Percentiles rank a stretch among this genome's conserved stretches.
Evolutionary conservation across 306 rosid genomes (phyloP).

Genomic region (Glycine tomentella): DNA sequence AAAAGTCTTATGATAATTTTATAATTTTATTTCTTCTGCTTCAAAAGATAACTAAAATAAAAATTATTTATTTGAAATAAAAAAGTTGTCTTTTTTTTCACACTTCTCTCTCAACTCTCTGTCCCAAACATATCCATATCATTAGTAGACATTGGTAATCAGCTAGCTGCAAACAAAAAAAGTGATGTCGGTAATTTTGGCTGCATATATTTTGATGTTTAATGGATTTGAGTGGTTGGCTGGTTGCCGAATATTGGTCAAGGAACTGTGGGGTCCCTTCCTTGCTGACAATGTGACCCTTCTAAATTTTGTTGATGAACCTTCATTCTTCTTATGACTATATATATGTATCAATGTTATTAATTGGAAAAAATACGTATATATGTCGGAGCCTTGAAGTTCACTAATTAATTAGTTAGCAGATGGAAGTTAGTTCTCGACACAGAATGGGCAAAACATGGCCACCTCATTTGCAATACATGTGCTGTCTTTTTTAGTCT

Average conservation of each 20-base stretch:
- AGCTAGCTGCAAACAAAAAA: too few relatives aligned
- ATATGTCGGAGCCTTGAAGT: neutral
- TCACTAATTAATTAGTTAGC: neutral
- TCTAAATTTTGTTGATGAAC: neutral
- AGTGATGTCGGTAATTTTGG: too few relatives aligned
- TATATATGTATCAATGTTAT: too few relatives aligned
- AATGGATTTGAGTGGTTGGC: neutral
- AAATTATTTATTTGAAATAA: too few relatives aligned
- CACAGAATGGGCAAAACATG: neutral
- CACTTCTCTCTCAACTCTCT: too few relatives aligned
- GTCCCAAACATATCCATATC: too few relatives aligned
- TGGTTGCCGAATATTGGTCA: neutral
- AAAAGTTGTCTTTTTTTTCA: too few relatives aligned
- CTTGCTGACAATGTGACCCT: neutral
- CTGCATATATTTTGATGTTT: neutral
- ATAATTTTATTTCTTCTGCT: too few relatives aligned
- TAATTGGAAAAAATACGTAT: neutral
- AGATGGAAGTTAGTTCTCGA: neutral
- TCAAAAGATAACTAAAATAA: too few relatives aligned
- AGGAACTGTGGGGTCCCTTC: neutral
- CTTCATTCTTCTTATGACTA: neutral
- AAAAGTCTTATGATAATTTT: too few relatives aligned
- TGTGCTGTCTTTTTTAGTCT: neutral
- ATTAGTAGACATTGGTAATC: too few relatives aligned
- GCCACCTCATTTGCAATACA: neutral